Conservation (phyloP, 768 basidiomycete genomes). For the Cytidiella melzeri region DNA sequence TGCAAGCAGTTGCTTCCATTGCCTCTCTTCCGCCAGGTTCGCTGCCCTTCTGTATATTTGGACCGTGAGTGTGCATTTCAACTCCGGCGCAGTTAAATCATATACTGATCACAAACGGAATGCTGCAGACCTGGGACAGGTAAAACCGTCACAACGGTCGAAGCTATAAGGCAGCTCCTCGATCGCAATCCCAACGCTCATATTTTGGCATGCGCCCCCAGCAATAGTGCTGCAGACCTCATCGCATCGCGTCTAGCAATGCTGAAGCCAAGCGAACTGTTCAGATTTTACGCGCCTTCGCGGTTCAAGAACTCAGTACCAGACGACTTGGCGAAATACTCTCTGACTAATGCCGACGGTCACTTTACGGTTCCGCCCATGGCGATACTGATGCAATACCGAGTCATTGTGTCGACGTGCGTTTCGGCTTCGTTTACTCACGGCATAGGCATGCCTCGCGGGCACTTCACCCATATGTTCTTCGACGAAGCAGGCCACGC, state of each 20-base stretch:
- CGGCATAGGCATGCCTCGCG: constrained; percentile 50
- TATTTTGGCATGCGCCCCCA: constrained; percentile 62
- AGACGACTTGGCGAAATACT: constrained; percentile 26
- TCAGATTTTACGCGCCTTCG: constrained; percentile 55
- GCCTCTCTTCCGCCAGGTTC: constrained; percentile 38
- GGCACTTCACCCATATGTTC: constrained; percentile 65
- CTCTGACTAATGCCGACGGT: constrained; percentile 30
- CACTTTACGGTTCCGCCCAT: constrained; percentile 42
- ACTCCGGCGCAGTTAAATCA: neutral
- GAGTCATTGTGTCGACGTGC: constrained; percentile 60
- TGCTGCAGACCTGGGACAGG: constrained; percentile 44
- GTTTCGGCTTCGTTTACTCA: constrained; percentile 52
- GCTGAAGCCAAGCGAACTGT: constrained; percentile 35
- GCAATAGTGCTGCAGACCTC: constrained; percentile 50
- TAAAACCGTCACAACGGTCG: constrained; percentile 61
- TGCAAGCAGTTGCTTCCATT: constrained; percentile 46
- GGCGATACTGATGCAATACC: constrained; percentile 35
- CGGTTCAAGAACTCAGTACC: constrained; percentile 35
- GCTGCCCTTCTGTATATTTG: constrained; percentile 54
- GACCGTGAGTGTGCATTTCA: constrained; percentile 42
- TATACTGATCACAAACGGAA: neutral
- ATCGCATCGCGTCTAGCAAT: constrained; percentile 21
- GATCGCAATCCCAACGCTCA: constrained; percentile 32
- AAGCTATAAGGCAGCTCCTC: constrained; percentile 55
- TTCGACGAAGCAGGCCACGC: constrained; percentile 72